Conservation (phyloP, 371 early-diverging fungal species). For the Apophysomyces ossiformis region DNA sequence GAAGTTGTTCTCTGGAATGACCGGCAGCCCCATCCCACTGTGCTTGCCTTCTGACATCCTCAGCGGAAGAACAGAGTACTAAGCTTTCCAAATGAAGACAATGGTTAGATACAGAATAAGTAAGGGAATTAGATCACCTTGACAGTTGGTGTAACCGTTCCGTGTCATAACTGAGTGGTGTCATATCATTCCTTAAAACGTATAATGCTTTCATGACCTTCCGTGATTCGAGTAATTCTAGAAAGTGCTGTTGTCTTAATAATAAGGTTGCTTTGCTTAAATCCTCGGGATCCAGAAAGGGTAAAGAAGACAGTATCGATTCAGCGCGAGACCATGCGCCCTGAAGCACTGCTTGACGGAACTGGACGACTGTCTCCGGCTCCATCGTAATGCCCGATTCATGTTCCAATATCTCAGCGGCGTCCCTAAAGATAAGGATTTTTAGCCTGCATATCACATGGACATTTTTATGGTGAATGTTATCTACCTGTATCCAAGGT, state of each 20-base stretch:
- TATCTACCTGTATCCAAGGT: conserved; percentile 79
- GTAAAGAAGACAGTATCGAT: conserved; percentile 45
- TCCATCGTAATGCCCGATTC: conserved; percentile 81
- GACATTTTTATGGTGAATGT: no score
- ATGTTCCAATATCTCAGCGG: conserved; percentile 63
- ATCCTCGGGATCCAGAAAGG: conserved; percentile 29
- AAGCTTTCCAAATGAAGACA: conserved; percentile 37
- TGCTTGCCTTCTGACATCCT: conserved; percentile 66
- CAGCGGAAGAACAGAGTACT: conserved; percentile 67
- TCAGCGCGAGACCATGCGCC: conserved; percentile 83
- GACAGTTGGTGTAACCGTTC: conserved; percentile 58
- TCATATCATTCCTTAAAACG: conserved; percentile 75
- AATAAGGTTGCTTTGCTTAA: conserved; percentile 60
- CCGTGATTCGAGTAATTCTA: conserved; percentile 74
- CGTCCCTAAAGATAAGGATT: conserved; percentile 42
- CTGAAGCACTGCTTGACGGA: conserved; percentile 66
- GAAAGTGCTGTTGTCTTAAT: conserved; percentile 80
- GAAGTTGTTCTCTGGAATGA: conserved; percentile 67
- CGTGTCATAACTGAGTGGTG: conserved; percentile 67
- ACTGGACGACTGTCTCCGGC: conserved; percentile 54
- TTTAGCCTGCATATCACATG: conserved; percentile 5
- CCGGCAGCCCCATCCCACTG: conserved; percentile 84
- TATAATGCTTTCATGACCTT: conserved; percentile 68
- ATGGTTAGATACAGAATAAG: background rate
- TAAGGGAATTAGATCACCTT: conserved; percentile 24